Evolutionary conservation across 495 filamentous ascomycete species (phyloP).

Genomic region (Aspergillus indologenus): DNA sequence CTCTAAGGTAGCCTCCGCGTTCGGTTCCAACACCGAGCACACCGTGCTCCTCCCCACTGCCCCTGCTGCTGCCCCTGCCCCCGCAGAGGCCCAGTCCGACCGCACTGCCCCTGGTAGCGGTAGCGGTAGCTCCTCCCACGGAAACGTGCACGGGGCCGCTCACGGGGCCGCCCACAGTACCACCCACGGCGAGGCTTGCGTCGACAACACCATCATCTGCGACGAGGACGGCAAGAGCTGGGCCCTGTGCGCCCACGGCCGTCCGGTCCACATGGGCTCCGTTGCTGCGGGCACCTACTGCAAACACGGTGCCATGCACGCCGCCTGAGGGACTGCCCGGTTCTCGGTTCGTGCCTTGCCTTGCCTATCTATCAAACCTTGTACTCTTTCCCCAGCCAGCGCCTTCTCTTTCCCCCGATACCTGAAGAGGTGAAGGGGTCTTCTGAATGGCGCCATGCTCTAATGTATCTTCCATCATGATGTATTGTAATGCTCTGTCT

Average conservation of each 20-base stretch:
- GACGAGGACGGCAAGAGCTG: slow-evolving; percentile 35
- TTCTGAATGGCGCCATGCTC: background rate
- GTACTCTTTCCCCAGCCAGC: too few relatives aligned
- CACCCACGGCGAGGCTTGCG: slow-evolving; percentile 22
- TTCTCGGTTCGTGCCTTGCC: too few relatives aligned
- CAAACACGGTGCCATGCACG: slow-evolving; percentile 31
- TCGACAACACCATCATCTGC: slow-evolving; percentile 36
- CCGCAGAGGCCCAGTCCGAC: background rate
- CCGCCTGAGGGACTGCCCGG: background rate
- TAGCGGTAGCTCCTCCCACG: too few relatives aligned
- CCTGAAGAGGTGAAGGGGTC: too few relatives aligned
- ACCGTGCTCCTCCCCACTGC: background rate
- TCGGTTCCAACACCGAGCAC: background rate
- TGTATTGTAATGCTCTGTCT: background rate
- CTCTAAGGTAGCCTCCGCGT: slow-evolving; percentile 2
- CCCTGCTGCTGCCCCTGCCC: background rate
- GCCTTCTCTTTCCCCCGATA: too few relatives aligned
- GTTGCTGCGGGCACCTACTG: slow-evolving; percentile 43
- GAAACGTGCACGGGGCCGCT: background rate
- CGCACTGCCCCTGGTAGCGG: background rate
- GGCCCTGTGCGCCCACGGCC: slow-evolving; percentile 35
- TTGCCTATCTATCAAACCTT: too few relatives aligned
- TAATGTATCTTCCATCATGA: background rate
- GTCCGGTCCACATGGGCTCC: slow-evolving; percentile 37
- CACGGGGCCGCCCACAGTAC: slow-evolving; percentile 8